Base-by-base conservation (phyloP, 306 rosid species). In the Myrica gale region DNA sequence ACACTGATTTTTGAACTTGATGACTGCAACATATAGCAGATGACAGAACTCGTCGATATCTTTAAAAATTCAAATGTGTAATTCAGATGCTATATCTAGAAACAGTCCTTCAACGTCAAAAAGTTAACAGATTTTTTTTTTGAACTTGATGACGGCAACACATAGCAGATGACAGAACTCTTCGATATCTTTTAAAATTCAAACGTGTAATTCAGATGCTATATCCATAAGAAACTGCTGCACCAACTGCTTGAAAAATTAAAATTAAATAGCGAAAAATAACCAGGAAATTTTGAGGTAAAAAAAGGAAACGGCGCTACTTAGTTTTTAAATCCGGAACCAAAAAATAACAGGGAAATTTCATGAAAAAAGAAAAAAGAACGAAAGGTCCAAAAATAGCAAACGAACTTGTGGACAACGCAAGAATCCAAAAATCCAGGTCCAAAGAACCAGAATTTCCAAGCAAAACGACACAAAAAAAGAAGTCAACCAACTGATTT, bases 401-500 rank as follows among this genome's bases (percentile, higher is more conserved):
- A 46, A 41, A 66, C 51, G 71, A 57, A 62, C 45, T 68, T 23
- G 56, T 10, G 23, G 2, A 62, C 1, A 62, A 76, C 62, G 19
- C 62, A 32, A 52, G 63, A 81, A 61, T 54, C 53, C 12, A 61
- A 74, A 77, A 75, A 65, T 74, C 75, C 69, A 74, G 10, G 54
- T 20, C 56, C n/a, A 19, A 61, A 80, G 76, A 54, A 57, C 60
- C 71, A 80, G 73, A 86, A 55, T 52, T 60, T 54, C 43, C 51
- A 19, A 79, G 84, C 82, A 82, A 76, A 83, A 42, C 5, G 71
- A 15, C 12, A 23, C 47, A 16, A 68, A 76, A 88, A 78, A 81
- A n/a, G 57, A 82, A 88, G 90, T 90, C 92, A 93, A 90, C 94
- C 84, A 78, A 75, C 41, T 63, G 76, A 87, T 77, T 57, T 41